Evolutionary conservation across 225 moss, liverwort and hornwort genomes (phyloP), one percentile per base, ranked within the genome.

Genomic region (Polytrichum formosum): DNA sequence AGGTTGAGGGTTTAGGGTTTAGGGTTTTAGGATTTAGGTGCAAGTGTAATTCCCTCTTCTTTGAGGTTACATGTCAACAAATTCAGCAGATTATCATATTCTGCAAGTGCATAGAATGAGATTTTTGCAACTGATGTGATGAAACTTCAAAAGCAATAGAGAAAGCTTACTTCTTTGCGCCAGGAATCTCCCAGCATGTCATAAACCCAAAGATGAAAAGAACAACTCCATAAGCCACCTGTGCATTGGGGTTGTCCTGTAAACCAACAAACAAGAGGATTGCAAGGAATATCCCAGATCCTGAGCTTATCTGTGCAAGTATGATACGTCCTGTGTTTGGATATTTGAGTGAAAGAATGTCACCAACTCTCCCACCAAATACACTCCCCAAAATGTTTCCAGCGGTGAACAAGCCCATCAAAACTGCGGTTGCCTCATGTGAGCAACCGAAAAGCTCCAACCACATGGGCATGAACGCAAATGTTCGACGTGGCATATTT

Each of bases 271-370:
- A 33, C 9, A 72, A 23, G 10, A 72, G 6, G 31, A 19, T 29
- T 72, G 71, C 27, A 20, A 61, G 29, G 13, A 62, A 46, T 19
- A 72, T 7, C 18, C 60, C 59, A 20, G 35, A 61, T 18, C 59
- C 69, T 23, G 71, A 61, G 6, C 28, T 60, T 28, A 72, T 17
- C 31, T 72, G 71, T 5, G 71, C 23, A 19, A 60, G 27, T 18
- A 72, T 16, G n/a, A 72, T 72, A 20, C 71, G 29, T 58, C 71
- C 71, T 1, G 6, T 18, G 26, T 37, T 28, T 61, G 71, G 71
- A 25, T 30, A 31, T 21, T 7, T 28, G 20, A 20, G 20, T 21
- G 59, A 21, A 30, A 72, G 22, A 7, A 28, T 19, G 59, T 72
- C 71, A 26, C 59, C 71, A 28, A 63, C 20, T 28, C 20, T 20